Evolutionary conservation across 202 grass and related monocot species (phyloP), one percentile per base, ranked within the genome.

Genomic region (Schoenoplectus tabernaemontani): DNA sequence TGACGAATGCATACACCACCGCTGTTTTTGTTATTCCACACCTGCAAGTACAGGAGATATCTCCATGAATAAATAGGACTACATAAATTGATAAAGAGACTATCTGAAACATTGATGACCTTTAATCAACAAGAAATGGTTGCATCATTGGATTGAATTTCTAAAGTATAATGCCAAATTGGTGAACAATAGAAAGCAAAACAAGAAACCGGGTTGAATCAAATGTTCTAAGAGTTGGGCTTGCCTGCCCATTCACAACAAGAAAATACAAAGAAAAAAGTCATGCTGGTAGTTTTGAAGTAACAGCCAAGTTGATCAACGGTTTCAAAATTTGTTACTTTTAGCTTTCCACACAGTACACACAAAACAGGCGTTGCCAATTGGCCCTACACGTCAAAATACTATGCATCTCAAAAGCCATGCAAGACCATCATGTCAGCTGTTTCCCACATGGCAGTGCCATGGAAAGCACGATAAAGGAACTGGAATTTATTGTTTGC

Each of bases 31-130:
- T 63, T 32, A 59, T 43, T 64, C 58, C 77, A 64, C 60, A 80
- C 77, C 77, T 80, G 77, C 77, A 80, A 80, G 19, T 64, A 80
- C 77, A 80, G 57, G 54, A 80, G 59, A 80, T 80, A 80, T 23
- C 77, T 80, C 77, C 77, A 80, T 80, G 57, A 80, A 80, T 80
- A 80, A 60, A 64, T 64, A 53, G 33, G 38, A 43, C 63, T 41
- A 74, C 28, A 74, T 74, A 74, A 74, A n/a, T 54, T 74, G 46
- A 54, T 9, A 53, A 74, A 44, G 37, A 23, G 7, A 50, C 69
- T 34, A 47, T 33, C 44, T 71, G 8, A 24, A 33, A 73, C 9
- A 51, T 73, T 74, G 22, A 43, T 10, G 64, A 22, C 6, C 1
- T 1, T 66, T 41, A 41, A 41, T 15, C 15, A 66, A 66, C 34